Conservation (phyloP, 768 basidiomycete species). For the Floccularia luteovirens region DNA sequence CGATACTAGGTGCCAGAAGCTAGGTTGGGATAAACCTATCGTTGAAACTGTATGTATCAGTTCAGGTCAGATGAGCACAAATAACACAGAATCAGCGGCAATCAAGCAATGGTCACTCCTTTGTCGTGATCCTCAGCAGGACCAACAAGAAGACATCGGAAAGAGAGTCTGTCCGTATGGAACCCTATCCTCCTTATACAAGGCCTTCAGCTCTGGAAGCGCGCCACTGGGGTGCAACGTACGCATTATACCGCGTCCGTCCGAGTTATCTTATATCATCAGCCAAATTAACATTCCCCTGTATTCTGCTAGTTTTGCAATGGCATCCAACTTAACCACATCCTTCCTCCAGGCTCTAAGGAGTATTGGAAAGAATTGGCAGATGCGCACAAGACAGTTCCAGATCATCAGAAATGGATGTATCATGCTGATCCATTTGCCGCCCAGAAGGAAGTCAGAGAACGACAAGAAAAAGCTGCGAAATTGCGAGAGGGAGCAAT, state of each 20-base stretch:
- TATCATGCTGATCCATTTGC: conserved; percentile 84
- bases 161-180: conserved; percentile 61
- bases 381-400: conserved; percentile 56
- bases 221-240: conserved; percentile 87
- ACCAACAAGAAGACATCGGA: conserved; percentile 66
- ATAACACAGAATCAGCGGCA: conserved; percentile 31
- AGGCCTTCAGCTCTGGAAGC: conserved; percentile 71
- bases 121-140: conserved; percentile 58
- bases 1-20: conserved; percentile 67
- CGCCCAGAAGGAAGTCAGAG: conserved; percentile 58
- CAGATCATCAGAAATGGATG: conserved; percentile 77
- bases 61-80: neutral
- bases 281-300: conserved; percentile 14
- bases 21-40: conserved; percentile 78
- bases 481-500: conserved; percentile 32
- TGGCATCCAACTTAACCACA: conserved; percentile 60
- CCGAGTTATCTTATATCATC: conserved; percentile 7
- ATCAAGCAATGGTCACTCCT: conserved; percentile 44
- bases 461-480: conserved; percentile 52
- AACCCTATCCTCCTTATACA: conserved; percentile 65
- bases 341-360: conserved; percentile 77
- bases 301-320: conserved; percentile 57
- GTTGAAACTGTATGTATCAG: conserved; percentile 62
- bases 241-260: conserved; percentile 82
- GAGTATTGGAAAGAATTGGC: conserved; percentile 84